Evolutionary conservation across 805 yeast species (phyloP), one percentile per base, ranked within the genome.

Genomic region (Millerago galiae): DNA sequence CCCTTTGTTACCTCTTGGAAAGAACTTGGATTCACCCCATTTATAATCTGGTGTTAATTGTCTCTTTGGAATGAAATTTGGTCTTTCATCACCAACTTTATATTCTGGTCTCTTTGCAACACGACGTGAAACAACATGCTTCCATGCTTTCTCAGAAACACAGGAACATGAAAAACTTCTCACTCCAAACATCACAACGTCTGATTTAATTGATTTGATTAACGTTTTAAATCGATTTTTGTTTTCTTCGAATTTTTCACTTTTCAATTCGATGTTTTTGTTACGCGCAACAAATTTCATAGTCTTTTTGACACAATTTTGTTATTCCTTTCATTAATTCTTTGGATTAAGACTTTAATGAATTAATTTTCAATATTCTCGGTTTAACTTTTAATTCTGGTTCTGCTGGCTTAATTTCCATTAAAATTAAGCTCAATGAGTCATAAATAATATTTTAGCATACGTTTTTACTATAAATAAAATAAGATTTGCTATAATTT

Each of bases 1-100:
- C 5, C 98, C 99, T 40, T 81, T 68, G 61, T 91, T 87, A 52
- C 90, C 80, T 64, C 89, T 83, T 60, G 89, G 89, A 69, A 79
- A 91, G 47, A 78, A 72, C 41, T 69, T 65, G 3, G 96, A 74
- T 45, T 84, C 89, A 24, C 91, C 91, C 63, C 82, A 91, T 40
- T 85, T 81, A 59, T 84, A 84, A 9, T 71, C 79, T 10, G 93
- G 93, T 37, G 67, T 53, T 16, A 67, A 60, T 25, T 59, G 62
- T 44, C 65, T 60, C 33, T 60, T 60, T 25, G 84, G 82, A 37
- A 77, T 60, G 45, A 57, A 55, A 13, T 54, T 49, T 34, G 81
- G 79, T 53, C 63, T 71, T 5, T 64, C 58, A 50, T 78, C 85
- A 31, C 87, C 87, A 31, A 70, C 72, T 40, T 71, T 48, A 40